Conservation (phyloP, 345 rosid species). For the Corchorus capsularis region DNA sequence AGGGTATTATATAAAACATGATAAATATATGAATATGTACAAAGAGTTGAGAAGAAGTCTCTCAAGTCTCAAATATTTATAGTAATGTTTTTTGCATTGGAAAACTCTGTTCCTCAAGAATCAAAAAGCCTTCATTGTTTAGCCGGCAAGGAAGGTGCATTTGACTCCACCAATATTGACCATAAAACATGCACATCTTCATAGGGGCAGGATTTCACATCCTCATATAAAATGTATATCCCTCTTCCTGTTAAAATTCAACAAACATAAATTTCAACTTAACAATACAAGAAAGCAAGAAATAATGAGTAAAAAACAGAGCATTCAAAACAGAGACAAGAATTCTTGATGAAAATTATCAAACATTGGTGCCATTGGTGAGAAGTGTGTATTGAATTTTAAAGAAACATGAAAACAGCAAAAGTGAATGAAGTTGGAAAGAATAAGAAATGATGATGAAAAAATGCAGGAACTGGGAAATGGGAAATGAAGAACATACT, state of each 20-base stretch:
- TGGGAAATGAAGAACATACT: slow-evolving; percentile 40
- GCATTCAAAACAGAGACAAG: background rate
- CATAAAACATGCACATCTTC: slow-evolving; percentile 94
- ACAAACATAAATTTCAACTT: background rate
- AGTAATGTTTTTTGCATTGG: slow-evolving; percentile 3
- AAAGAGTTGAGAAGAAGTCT: slow-evolving; percentile 20
- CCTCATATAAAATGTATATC: slow-evolving; percentile 86
- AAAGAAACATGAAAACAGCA: slow-evolving; percentile 9
- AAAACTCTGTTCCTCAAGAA: slow-evolving; percentile 4
- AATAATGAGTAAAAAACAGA: background rate
- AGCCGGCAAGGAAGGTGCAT: slow-evolving; percentile 49
- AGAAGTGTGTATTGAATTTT: background rate
- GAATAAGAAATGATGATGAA: background rate
- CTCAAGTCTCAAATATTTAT: background rate
- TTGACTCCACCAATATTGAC: slow-evolving; percentile 90
- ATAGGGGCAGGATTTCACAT: slow-evolving; percentile 86
- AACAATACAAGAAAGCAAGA: background rate
- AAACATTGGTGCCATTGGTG: background rate
- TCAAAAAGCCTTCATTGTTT: slow-evolving; percentile 37
- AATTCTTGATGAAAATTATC: background rate
- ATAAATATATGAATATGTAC: slow-evolving; percentile 43
- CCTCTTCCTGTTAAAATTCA: slow-evolving; percentile 62
- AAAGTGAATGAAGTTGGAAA: too few relatives aligned
- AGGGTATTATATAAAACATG: slow-evolving; percentile 15
- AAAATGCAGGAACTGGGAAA: background rate